Conservation (phyloP, 306 rosid genomes). For the Sindora glabra region DNA sequence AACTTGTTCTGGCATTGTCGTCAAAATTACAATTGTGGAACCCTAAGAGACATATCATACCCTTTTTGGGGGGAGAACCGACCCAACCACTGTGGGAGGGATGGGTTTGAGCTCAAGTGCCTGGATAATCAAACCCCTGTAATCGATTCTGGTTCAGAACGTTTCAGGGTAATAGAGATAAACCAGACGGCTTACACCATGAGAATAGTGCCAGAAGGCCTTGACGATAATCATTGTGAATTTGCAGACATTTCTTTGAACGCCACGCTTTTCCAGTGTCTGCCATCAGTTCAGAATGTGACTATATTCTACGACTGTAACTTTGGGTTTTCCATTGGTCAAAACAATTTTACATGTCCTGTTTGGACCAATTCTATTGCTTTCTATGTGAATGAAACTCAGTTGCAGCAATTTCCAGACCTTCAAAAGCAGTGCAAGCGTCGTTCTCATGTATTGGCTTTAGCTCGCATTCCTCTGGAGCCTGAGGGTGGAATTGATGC, state of each 20-base stretch:
- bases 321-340: no score
- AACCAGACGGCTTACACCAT: constrained; percentile 1
- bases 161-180: constrained; percentile 9
- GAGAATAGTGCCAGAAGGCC: constrained; percentile 10
- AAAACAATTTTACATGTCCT: constrained; percentile 8
- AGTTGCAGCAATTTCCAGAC: neutral
- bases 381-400: constrained; percentile 2
- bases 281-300: constrained; percentile 10
- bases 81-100: no score
- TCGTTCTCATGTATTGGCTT: constrained; percentile 10
- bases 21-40: no score
- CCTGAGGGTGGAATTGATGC: neutral
- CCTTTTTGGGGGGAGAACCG: no score
- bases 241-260: constrained; percentile 26
- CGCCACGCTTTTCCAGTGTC: neutral
- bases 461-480: neutral
- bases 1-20: no score
- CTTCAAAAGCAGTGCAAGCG: neutral
- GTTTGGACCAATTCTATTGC: neutral
- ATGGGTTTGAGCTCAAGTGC: constrained; percentile 6
- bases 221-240: constrained; percentile 14
- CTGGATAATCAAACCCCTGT: neutral
- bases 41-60: no score
- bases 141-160: constrained; percentile 15
- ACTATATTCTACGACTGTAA: constrained; percentile 24